A percentile compares a stretch with the other conserved stretches of the same genome.
These are phyloP conservation scores for Bassia scoparia DNA, from an alignment of 148 eudicot genomes.

Conservation along the genomic window DNA sequence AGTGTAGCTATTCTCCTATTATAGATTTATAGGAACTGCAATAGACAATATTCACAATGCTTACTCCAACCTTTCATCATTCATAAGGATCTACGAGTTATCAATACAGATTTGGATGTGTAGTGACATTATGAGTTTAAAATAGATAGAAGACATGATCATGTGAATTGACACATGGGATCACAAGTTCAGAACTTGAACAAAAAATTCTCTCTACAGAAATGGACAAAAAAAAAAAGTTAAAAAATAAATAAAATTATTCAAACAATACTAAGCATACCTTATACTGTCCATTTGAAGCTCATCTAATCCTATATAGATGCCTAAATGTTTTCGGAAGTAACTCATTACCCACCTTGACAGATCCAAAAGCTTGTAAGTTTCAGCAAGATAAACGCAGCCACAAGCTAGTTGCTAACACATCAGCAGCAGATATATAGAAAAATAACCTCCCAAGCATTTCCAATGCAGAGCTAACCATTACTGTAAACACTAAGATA, in stretches of 20 bases:
- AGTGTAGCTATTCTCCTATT: too few species aligned
- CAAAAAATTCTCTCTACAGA: too few species aligned
- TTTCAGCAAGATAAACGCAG: background rate
- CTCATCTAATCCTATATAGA: background rate
- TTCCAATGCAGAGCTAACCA: background rate
- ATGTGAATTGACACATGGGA: too few species aligned
- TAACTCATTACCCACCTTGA: background rate
- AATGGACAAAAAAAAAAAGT: background rate
- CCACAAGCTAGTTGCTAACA: background rate
- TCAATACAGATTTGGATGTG: too few species aligned
- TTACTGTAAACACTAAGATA: background rate
- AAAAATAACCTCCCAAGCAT: background rate
- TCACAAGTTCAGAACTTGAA: too few species aligned
- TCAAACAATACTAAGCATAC: too few species aligned
- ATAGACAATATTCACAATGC: too few species aligned
- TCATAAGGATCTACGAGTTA: too few species aligned
- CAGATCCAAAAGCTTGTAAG: slow-evolving; percentile 5
- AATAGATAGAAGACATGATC: too few species aligned
- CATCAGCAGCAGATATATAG: background rate
- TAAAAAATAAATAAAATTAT: background rate
- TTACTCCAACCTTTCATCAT: too few species aligned
- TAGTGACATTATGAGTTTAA: too few species aligned
- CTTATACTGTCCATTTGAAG: background rate
- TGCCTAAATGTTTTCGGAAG: background rate
- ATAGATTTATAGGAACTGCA: too few species aligned